phyloP scores from a whole-genome alignment of 768 basidiomycete genomes.

The Tephrocybe sp. region DNA sequence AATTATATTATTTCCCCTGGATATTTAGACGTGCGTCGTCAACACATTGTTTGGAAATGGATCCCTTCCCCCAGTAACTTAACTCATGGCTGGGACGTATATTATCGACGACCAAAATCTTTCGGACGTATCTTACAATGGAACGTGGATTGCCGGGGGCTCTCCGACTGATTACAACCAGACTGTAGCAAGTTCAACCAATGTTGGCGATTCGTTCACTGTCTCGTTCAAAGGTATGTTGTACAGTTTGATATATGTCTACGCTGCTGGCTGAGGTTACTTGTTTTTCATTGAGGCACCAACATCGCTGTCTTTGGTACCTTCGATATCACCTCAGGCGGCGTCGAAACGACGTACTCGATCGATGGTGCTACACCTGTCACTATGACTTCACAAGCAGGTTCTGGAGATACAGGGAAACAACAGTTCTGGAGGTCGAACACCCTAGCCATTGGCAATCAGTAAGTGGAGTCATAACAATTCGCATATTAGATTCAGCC shows the following conservation, averaged over 20 bases:
- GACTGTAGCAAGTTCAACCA: constrained; percentile 34
- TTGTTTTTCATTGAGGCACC: no score
- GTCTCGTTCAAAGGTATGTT: constrained; percentile 34
- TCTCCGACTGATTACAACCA: constrained; percentile 22
- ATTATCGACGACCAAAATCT: constrained; percentile 38
- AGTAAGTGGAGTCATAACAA: constrained; percentile 22
- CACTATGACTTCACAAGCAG: constrained; percentile 26
- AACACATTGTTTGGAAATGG: constrained; percentile 2
- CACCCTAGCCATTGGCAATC: constrained; percentile 21
- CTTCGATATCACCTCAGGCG: constrained; percentile 33
- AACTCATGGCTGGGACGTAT: constrained; percentile 11
- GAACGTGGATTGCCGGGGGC: constrained; percentile 34
- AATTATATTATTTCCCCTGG: not conserved
- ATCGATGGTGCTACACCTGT: constrained; percentile 28
- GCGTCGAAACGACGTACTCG: constrained; percentile 35
- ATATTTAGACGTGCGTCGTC: constrained; percentile 3
- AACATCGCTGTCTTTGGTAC: constrained; percentile 34
- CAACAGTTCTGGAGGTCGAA: constrained; percentile 38
- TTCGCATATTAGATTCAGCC: no score
- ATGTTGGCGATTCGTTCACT: constrained; percentile 31
- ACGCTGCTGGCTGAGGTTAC: no score
- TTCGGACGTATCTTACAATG: constrained; percentile 29
- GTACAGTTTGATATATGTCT: no score
- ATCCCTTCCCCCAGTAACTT: not conserved
- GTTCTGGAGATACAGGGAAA: constrained; percentile 24